Evolutionary conservation across 2,329 filamentous ascomycete genomes (phyloP).

Genomic region (Metarhizium guizhouense): DNA sequence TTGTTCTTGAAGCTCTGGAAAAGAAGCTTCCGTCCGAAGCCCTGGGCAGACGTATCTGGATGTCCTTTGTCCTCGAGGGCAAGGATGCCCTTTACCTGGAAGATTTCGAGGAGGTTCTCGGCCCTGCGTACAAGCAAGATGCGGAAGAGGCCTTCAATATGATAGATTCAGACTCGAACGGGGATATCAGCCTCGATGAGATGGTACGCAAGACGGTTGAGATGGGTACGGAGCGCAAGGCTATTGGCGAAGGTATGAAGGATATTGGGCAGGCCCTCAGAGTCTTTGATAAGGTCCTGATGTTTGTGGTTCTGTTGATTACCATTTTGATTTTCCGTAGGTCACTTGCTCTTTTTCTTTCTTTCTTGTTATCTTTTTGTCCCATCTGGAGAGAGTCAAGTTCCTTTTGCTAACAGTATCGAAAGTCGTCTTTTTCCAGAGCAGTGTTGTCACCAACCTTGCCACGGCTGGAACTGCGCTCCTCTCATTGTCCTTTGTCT

Average conservation of each 20-base stretch:
- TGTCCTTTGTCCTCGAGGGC: constrained; percentile 93
- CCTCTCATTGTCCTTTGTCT: constrained; percentile 93
- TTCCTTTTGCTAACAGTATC: not conserved
- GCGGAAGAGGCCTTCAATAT: constrained; percentile 78
- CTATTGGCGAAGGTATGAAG: constrained; percentile 88
- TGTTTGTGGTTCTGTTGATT: constrained; percentile 72
- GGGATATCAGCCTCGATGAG: constrained; percentile 90
- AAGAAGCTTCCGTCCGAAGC: constrained; percentile 78
- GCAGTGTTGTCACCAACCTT: constrained; percentile 74
- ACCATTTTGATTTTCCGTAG: constrained; percentile 74
- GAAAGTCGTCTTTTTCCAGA: constrained; percentile 76
- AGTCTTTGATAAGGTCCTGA: constrained; percentile 79
- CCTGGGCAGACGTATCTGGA: constrained; percentile 91
- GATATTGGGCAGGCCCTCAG: constrained; percentile 92
- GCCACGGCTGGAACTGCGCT: constrained; percentile 86
- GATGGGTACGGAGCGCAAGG: constrained; percentile 76
- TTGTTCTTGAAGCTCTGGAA: constrained; percentile 83
- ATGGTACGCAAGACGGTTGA: constrained; percentile 85
- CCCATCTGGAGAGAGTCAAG: not conserved
- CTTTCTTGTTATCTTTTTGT: too few species aligned
- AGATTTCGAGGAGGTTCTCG: constrained; percentile 83
- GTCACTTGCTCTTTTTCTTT: constrained; percentile 16
- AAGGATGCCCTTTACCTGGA: constrained; percentile 69
- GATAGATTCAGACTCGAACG: constrained; percentile 82
- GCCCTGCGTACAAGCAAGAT: constrained; percentile 60